Conservation (phyloP, 1,284 basidiomycete genomes). For the Pseudozyma tsukubaensis region DNA sequence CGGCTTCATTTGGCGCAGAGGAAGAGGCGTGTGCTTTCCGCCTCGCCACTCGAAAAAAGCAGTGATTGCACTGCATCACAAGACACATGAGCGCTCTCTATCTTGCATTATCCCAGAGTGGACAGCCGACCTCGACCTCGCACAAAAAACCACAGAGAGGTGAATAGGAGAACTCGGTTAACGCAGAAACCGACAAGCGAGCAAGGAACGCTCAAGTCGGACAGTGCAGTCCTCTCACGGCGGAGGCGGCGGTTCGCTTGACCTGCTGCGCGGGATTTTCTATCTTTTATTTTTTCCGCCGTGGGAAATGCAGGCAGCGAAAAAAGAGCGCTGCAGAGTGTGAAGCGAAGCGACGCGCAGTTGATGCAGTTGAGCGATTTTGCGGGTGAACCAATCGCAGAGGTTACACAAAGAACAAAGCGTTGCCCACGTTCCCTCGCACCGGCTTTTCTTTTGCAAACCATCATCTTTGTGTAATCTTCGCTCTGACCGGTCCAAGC, state of each 20-base stretch:
- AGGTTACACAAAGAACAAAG: too few species aligned
- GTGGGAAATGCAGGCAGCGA: too few species aligned
- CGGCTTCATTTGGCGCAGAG: conserved; percentile 1
- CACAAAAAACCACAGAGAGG: conserved; percentile 4
- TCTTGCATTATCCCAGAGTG: too few species aligned
- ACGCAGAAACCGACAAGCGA: conserved; percentile 16
- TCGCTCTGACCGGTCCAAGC: too few species aligned
- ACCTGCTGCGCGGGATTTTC: too few species aligned
- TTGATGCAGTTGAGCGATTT: background rate
- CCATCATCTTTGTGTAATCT: conserved; percentile 13
- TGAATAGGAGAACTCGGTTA: conserved; percentile 19
- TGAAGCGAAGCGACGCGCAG: background rate
- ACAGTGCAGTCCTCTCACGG: background rate
- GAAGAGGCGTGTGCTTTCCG: too few species aligned
- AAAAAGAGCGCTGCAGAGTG: conserved; percentile 19
- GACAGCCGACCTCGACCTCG: background rate
- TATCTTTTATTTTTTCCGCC: too few species aligned
- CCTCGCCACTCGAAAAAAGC: too few species aligned
- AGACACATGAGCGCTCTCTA: too few species aligned
- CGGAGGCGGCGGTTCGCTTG: conserved; percentile 14
- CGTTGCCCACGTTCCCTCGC: conserved; percentile 36
- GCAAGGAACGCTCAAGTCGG: conserved; percentile 30
- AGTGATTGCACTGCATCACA: too few species aligned
- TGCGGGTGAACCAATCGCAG: conserved; percentile 15
- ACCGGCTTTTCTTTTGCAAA: background rate